phyloP scores from a whole-genome alignment of 371 early-diverging fungal genomes.

The Parasitella parasitica region DNA sequence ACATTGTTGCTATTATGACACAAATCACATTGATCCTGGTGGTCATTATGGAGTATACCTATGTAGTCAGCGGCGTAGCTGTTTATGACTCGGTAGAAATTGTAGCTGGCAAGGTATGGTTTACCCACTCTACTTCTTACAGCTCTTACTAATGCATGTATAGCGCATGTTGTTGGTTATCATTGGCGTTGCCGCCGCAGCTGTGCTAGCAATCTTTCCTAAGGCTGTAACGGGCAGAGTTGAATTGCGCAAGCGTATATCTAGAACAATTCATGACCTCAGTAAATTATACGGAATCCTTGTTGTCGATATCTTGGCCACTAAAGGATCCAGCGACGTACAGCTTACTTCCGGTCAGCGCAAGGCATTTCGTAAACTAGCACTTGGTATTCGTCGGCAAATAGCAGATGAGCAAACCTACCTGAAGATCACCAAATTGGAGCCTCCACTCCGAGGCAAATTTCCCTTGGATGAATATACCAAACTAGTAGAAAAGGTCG shows the following conservation, averaged over 20 bases:
- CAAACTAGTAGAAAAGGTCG: conserved; percentile 34
- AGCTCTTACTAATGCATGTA: too few relatives aligned
- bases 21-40: conserved; percentile 34
- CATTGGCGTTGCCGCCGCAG: conserved; percentile 40
- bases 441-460: conserved; percentile 46
- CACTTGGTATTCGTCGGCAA: conserved; percentile 37
- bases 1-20: conserved; percentile 29
- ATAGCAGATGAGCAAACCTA: conserved; percentile 42
- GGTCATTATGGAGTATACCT: conserved; percentile 22
- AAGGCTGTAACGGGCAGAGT: conserved; percentile 40
- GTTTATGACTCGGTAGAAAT: conserved; percentile 30
- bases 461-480: conserved; percentile 36
- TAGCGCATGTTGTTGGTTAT: conserved; percentile 42
- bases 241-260: conserved; percentile 42
- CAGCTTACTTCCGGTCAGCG: conserved; percentile 23
- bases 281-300: conserved; percentile 38
- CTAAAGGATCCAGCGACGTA: background rate
- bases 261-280: conserved; percentile 41
- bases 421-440: conserved; percentile 27
- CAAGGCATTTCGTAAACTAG: conserved; percentile 38
- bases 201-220: conserved; percentile 37
- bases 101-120: conserved; percentile 46
- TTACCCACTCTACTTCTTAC: too few relatives aligned
- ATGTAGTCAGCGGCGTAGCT: conserved; percentile 14
- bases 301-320: conserved; percentile 13